Evolutionary conservation across 2,329 filamentous ascomycete species (phyloP).

Genomic region (Cadophora sp.): DNA sequence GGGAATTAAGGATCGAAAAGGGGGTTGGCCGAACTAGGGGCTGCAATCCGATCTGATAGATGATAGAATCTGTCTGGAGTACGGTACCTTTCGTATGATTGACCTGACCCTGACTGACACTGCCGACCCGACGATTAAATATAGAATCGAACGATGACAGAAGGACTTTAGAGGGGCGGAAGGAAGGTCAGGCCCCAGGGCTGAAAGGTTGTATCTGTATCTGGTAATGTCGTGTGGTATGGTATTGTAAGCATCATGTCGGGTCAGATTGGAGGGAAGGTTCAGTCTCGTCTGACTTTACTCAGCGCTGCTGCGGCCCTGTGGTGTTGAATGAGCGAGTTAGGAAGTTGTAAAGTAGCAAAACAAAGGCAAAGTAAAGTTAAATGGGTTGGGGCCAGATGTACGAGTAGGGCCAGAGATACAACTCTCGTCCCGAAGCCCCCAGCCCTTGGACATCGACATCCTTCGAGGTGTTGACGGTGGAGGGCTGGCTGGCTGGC

Average conservation of each 20-base stretch:
- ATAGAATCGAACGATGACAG: not conserved
- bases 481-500: conserved; percentile 19
- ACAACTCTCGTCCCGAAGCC: not conserved
- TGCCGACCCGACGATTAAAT: conserved; percentile 13
- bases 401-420: not conserved
- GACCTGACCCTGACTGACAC: not conserved
- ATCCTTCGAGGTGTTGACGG: not conserved
- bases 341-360: not conserved
- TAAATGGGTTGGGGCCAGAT: not conserved
- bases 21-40: not conserved
- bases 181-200: not conserved
- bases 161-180: not conserved
- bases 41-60: conserved; percentile 1
- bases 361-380: not conserved
- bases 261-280: conserved; percentile 14
- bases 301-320: conserved; percentile 14
- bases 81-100: not conserved
- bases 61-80: not conserved
- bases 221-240: not conserved
- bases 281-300: conserved; percentile 20
- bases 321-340: not conserved
- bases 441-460: not conserved
- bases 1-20: conserved; percentile 24
- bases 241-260: conserved; percentile 18
- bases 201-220: conserved; percentile 17